Conservation (phyloP, 2,329 filamentous ascomycete species). For the Cercospora brassicicola region DNA sequence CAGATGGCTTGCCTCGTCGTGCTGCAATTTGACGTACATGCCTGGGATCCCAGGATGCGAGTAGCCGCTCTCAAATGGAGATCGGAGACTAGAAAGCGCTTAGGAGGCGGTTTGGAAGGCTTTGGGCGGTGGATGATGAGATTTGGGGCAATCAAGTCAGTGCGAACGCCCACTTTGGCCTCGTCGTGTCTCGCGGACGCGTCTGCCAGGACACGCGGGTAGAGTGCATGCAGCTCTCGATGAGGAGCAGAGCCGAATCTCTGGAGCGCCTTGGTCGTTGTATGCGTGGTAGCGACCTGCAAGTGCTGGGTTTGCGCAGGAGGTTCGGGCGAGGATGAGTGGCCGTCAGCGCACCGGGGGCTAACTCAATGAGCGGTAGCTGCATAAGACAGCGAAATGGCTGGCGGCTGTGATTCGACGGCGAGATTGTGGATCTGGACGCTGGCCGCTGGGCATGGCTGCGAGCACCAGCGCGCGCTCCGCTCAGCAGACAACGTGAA, state of each 20-base stretch:
- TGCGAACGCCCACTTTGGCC: conserved; percentile 11
- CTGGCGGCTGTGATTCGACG: conserved; percentile 25
- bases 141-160: conserved; percentile 16
- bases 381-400: conserved; percentile 18
- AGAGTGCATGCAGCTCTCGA: conserved; percentile 19
- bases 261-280: conserved; percentile 15
- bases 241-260: conserved; percentile 13
- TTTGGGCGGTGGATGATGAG: conserved; percentile 20
- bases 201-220: conserved; percentile 21
- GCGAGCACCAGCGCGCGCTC: not conserved
- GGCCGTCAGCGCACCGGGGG: conserved; percentile 20
- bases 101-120: conserved; percentile 12
- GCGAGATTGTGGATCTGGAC: conserved; percentile 21
- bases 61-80: conserved; percentile 11
- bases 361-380: conserved; percentile 25
- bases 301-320: conserved; percentile 12
- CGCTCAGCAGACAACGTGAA: not conserved
- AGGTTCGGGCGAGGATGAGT: conserved; percentile 22
- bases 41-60: conserved; percentile 11
- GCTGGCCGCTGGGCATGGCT: conserved; percentile 15
- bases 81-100: conserved; percentile 19
- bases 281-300: conserved; percentile 17
- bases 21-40: conserved; percentile 20
- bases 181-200: conserved; percentile 19
- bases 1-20: conserved; percentile 20